Conservation (phyloP, 441 rosid genomes). For the Codiaeum variegatum region DNA sequence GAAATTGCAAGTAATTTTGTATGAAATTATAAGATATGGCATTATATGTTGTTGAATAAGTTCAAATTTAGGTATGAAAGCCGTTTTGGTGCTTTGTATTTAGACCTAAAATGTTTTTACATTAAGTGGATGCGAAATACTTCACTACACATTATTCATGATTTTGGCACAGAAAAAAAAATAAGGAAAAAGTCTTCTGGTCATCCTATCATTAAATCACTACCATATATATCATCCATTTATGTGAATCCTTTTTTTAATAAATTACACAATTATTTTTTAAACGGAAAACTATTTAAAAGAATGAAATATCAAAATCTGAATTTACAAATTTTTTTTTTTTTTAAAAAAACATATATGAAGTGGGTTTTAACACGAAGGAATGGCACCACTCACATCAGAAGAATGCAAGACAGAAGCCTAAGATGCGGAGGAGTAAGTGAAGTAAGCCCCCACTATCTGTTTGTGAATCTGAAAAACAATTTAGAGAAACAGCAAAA, state of each 20-base stretch:
- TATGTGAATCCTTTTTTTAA: too few relatives aligned
- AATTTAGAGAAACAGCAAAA: not conserved
- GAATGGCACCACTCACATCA: not conserved
- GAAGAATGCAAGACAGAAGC: not conserved
- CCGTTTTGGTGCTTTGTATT: not conserved
- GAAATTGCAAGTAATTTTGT: not conserved
- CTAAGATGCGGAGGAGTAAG: conserved; percentile 10
- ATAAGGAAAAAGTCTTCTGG: too few relatives aligned
- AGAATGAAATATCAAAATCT: too few relatives aligned
- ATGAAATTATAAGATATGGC: not conserved
- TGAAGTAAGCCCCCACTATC: conserved; percentile 13
- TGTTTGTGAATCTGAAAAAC: conserved; percentile 13
- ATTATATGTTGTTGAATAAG: not conserved
- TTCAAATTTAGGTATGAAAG: not conserved
- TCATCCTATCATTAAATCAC: too few relatives aligned
- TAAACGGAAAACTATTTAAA: too few relatives aligned
- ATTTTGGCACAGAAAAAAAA: too few relatives aligned
- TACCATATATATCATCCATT: too few relatives aligned
- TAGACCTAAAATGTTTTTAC: not conserved
- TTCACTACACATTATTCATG: not conserved
- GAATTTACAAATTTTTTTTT: too few relatives aligned
- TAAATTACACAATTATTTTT: too few relatives aligned
- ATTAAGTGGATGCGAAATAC: not conserved
- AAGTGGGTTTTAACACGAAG: not conserved
- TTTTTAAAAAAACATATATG: too few relatives aligned